Evolutionary conservation across 805 yeast genomes (phyloP).

Genomic region (Candida succiphila): DNA sequence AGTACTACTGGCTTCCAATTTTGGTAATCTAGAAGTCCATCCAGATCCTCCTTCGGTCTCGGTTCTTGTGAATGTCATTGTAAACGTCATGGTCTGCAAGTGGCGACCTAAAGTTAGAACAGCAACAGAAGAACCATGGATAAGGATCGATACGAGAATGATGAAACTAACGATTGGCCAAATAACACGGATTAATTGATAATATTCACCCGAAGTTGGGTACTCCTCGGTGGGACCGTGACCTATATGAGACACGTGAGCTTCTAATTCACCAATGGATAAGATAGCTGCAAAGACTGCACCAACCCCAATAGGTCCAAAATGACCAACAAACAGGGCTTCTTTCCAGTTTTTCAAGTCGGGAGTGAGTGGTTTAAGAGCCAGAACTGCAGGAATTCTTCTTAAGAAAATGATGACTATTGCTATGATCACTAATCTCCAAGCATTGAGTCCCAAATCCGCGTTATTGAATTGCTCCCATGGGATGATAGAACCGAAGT

Average conservation of each 20-base stretch:
- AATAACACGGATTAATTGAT: conserved; percentile 22
- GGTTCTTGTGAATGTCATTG: conserved; percentile 77
- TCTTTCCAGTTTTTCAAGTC: conserved; percentile 57
- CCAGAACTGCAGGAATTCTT: conserved; percentile 46
- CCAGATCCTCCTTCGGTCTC: conserved; percentile 45
- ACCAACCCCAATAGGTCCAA: conserved; percentile 61
- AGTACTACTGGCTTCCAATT: conserved; percentile 60
- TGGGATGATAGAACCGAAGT: conserved; percentile 62
- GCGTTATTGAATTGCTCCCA: conserved; percentile 51
- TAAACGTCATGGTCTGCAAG: conserved; percentile 83
- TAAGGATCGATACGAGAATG: conserved; percentile 44
- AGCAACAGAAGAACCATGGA: conserved; percentile 54
- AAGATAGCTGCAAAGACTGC: conserved; percentile 26
- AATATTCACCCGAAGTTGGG: conserved; percentile 16
- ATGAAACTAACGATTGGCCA: conserved; percentile 48
- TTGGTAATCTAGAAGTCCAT: conserved; percentile 83
- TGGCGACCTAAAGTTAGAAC: conserved; percentile 68
- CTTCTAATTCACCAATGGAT: conserved; percentile 24
- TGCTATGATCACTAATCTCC: conserved; percentile 45
- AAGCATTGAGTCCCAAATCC: conserved; percentile 34
- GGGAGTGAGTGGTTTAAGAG: conserved; percentile 47
- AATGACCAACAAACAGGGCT: conserved; percentile 63
- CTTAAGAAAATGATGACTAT: conserved; percentile 40
- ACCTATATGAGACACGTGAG: conserved; percentile 25
- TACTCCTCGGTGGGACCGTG: conserved; percentile 23